phyloP scores from a whole-genome alignment of 441 rosid genomes.

The Erodium moschatum region DNA sequence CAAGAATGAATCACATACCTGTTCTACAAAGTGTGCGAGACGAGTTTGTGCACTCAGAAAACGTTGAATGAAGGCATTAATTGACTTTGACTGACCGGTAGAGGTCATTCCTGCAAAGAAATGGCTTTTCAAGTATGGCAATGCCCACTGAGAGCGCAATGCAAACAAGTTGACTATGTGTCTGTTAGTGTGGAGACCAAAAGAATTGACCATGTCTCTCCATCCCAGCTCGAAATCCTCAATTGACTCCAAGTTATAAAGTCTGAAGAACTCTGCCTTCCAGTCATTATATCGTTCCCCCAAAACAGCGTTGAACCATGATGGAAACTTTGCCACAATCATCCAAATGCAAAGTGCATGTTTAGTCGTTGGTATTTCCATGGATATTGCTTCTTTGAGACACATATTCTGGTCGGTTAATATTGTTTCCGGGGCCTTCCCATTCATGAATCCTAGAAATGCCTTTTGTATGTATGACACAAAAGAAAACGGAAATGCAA shows the following conservation, averaged over 20 bases:
- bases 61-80: conserved; percentile 87
- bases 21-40: conserved; percentile 85
- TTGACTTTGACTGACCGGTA: conserved; percentile 65
- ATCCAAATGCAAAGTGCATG: conserved; percentile 97
- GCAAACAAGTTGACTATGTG: conserved; percentile 62
- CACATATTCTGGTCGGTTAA: conserved; percentile 87
- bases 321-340: conserved; percentile 89
- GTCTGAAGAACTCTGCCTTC: conserved; percentile 82
- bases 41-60: conserved; percentile 84
- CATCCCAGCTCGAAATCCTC: conserved; percentile 89
- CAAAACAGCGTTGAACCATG: conserved; percentile 86
- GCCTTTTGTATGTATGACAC: conserved; percentile 29
- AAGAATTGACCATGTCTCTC: conserved; percentile 81
- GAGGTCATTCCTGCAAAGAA: conserved; percentile 82
- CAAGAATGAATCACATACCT: conserved; percentile 40
- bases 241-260: conserved; percentile 67
- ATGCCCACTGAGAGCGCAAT: conserved; percentile 68
- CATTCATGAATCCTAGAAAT: conserved; percentile 75
- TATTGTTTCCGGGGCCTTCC: conserved; percentile 85
- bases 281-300: conserved; percentile 90
- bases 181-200: conserved; percentile 77
- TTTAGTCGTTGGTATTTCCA: conserved; percentile 73
- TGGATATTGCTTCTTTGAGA: conserved; percentile 84
- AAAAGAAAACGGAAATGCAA: conserved; percentile 21
- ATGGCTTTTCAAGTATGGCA: conserved; percentile 78